Evolutionary conservation across 345 rosid species (phyloP), one percentile per base, ranked within the genome.

Genomic region (Geranium brycei): DNA sequence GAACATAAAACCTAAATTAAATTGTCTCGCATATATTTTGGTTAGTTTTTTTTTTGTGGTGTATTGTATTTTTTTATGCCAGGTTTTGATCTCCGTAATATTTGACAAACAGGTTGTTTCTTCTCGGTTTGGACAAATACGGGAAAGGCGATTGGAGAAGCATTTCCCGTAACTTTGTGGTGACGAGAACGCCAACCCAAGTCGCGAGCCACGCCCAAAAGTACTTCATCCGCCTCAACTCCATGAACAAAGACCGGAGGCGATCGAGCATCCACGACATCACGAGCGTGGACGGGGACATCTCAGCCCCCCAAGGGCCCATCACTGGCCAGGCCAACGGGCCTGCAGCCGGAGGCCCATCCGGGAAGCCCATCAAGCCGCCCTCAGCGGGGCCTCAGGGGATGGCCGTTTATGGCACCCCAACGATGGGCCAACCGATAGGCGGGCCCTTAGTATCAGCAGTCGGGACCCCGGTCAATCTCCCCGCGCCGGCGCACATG

Each of bases 91-190:
- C 64, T 19, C 35, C 61, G 11, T 31, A 2, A 65, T 41, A 16
- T 68, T 70, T 65, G 68, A 19, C 18, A 28, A 66, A 56, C 82
- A 92, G 98, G 84, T 85, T 89, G 75, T 92, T 92, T 82, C 95
- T 92, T 75, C 93, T 87, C 31, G 98, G 96, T 72, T 81, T 92
- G 87, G 95, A 92, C 17, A 89, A 89, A 72, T 92, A 89, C 17
- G 98, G 98, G 68, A 92, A 89, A 80, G 98, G 98, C 28, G 96
- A 92, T 59, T 92, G 98, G 95, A 86, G 98, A 66, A 92, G 98
- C 73, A 92, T 92, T 70, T 92, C 98, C 12, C 84, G 98, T 14
- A 87, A 89, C 77, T 92, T 80, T 78, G 98, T 92, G 47, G 95
- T 87, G 63, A 86, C 98, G 60, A 87, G 98, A 76, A 92, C 96